Conservation (phyloP, 371 early-diverging fungal genomes). For the Mucor ambiguus region DNA sequence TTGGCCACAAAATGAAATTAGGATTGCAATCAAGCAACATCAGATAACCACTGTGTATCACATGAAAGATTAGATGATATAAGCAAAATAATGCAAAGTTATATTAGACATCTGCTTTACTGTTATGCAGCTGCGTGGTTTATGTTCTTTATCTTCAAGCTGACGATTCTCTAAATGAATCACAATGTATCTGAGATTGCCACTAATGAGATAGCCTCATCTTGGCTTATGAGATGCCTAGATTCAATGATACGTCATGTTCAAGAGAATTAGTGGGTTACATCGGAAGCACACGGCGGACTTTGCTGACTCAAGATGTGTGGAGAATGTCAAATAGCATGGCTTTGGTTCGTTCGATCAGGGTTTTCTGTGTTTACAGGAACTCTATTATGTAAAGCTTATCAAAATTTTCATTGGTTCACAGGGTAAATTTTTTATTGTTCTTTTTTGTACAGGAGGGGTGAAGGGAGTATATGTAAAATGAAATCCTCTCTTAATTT, state of each 20-base stretch:
- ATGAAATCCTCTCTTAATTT: background rate
- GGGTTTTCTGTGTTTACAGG: background rate
- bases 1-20: background rate
- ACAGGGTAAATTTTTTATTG: background rate
- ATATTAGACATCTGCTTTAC: too few species aligned
- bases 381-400: background rate
- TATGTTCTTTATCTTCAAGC: background rate
- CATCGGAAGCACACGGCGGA: conserved; percentile 2
- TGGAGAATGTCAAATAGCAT: background rate
- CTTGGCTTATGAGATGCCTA: background rate
- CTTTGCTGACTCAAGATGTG: background rate
- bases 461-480: background rate
- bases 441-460: background rate
- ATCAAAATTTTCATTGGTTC: conserved; percentile 2
- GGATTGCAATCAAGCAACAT: background rate
- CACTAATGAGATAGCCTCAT: background rate
- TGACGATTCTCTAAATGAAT: background rate
- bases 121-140: background rate
- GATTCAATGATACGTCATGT: background rate
- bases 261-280: background rate
- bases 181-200: background rate
- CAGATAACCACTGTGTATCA: background rate
- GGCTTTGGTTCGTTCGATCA: conserved; percentile 6
- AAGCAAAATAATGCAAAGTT: too few species aligned
- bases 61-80: background rate